Evolutionary conservation across 1,139 yeast species (phyloP), one percentile per base, ranked within the genome.

Genomic region (Sugiyamaella japonica): DNA sequence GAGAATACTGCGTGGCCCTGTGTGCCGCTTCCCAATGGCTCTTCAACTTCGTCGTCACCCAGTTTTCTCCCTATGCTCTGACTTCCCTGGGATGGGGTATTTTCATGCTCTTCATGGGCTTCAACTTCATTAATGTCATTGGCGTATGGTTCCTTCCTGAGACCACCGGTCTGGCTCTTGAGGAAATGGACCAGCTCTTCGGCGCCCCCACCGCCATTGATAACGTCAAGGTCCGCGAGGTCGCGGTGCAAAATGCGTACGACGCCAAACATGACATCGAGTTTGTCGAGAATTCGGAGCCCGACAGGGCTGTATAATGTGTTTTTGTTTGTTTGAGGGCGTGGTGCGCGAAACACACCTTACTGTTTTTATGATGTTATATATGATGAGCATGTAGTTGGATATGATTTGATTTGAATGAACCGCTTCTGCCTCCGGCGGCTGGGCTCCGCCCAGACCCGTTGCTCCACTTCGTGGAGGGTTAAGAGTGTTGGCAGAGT

Each of bases 21-120:
- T 68, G 90, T 55, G 78, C 83, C 43, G 86, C 89, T 15, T 81
- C 88, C 32, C 88, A 88, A 74, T 88, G 95, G 95, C 61, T 85
- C 49, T 83, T 85, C 75, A 89, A 89, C 67, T 88, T 87, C 76
- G 81, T 77, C 82, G 83, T 71, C 89, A 93, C 67, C 83, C 81
- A 69, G 89, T 86, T 56, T 54, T 69, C 68, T 72, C 88, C 63
- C 72, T 77, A 74, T 70, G 83, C 76, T 71, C 83, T 73, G 75
- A 76, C 62, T 65, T 71, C 61, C 78, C 83, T 86, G 70, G 81
- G 69, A 60, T 73, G 58, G 84, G 82, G 32, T 71, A 84, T 78
- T 0, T 80, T 79, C 66, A 77, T 85, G n/a, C 84, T 86, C 45
- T 87, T 86, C 75, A 87, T 85, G 49, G 79, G 82, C 58, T 85